Conservation (phyloP, 2,329 filamentous ascomycete genomes). For the Bretziella fagacearum region DNA sequence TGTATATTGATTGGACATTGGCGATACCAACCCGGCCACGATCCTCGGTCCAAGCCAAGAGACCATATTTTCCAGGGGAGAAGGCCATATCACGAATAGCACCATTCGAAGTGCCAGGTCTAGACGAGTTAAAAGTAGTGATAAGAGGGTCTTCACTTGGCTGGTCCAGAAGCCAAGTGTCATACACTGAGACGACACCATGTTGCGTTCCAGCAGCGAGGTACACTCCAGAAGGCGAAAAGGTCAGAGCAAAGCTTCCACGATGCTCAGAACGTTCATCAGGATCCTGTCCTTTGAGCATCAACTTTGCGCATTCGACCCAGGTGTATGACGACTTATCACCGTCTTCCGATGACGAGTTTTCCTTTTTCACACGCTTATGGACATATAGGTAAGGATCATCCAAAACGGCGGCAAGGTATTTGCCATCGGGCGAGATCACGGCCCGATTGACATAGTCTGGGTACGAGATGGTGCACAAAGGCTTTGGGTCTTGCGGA, state of each 20-base stretch:
- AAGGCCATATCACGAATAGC: slow-evolving; percentile 87
- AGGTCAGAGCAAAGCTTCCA: slow-evolving; percentile 63
- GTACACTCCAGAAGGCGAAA: slow-evolving; percentile 53
- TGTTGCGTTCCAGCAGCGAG: slow-evolving; percentile 67
- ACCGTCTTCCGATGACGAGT: slow-evolving; percentile 11
- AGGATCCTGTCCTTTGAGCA: slow-evolving; percentile 40
- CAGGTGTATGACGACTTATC: slow-evolving; percentile 28
- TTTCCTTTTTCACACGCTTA: slow-evolving; percentile 34
- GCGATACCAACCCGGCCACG: slow-evolving; percentile 58
- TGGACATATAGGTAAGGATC: slow-evolving; percentile 78
- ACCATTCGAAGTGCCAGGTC: slow-evolving; percentile 51
- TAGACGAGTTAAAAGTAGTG: slow-evolving; percentile 60
- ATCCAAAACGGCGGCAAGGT: slow-evolving; percentile 74
- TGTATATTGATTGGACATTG: slow-evolving; percentile 51
- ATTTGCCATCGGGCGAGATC: slow-evolving; percentile 73
- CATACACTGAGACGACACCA: slow-evolving; percentile 60
- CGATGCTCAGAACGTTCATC: slow-evolving; percentile 38
- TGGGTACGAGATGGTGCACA: slow-evolving; percentile 57
- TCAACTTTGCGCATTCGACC: slow-evolving; percentile 33
- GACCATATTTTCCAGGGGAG: slow-evolving; percentile 73
- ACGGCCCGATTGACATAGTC: slow-evolving; percentile 85
- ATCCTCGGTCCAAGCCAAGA: slow-evolving; percentile 89
- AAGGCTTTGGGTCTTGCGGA: slow-evolving; percentile 32
- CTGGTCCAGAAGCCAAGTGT: slow-evolving; percentile 33
- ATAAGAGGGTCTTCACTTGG: slow-evolving; percentile 43